phyloP scores from a whole-genome alignment of 2,329 filamentous ascomycete species.

The Diaporthe sp. region DNA sequence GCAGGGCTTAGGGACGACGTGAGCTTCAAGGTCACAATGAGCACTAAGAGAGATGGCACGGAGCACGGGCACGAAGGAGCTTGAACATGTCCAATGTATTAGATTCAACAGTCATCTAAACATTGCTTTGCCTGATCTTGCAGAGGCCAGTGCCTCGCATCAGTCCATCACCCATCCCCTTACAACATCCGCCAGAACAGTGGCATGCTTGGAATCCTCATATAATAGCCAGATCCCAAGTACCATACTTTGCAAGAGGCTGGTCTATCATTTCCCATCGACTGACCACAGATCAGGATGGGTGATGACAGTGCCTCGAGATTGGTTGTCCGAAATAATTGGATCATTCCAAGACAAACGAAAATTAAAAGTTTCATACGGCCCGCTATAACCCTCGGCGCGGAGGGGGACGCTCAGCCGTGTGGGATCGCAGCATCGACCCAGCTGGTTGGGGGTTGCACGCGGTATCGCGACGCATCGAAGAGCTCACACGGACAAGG shows the following conservation, averaged over 20 bases:
- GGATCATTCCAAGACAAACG: conserved; percentile 47
- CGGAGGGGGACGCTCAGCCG: conserved; percentile 42
- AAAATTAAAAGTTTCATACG: conserved; percentile 49
- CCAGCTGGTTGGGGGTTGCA: conserved; percentile 53
- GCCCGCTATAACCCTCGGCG: conserved; percentile 35
- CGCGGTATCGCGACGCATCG: conserved; percentile 47
- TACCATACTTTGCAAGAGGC: conserved; percentile 33
- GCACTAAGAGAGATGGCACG: not conserved
- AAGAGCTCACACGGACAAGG: conserved; percentile 59
- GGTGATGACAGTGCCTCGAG: conserved; percentile 19
- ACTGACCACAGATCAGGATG: conserved; percentile 37
- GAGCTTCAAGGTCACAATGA: conserved; percentile 9
- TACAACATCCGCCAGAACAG: conserved; percentile 38
- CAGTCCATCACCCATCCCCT: conserved; percentile 39
- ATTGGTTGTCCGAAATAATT: conserved; percentile 39
- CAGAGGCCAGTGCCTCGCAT: conserved; percentile 36
- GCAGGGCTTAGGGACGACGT: not conserved
- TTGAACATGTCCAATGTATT: conserved; percentile 52
- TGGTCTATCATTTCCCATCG: conserved; percentile 28
- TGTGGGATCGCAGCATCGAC: conserved; percentile 68
- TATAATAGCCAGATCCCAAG: conserved; percentile 20
- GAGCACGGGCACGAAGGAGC: not conserved
- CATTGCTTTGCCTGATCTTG: conserved; percentile 47
- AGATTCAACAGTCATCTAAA: conserved; percentile 68
- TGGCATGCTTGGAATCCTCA: conserved; percentile 48